Evolutionary conservation across 2,329 filamentous ascomycete genomes (phyloP).

Genomic region (Trichoderma endophyticum): DNA sequence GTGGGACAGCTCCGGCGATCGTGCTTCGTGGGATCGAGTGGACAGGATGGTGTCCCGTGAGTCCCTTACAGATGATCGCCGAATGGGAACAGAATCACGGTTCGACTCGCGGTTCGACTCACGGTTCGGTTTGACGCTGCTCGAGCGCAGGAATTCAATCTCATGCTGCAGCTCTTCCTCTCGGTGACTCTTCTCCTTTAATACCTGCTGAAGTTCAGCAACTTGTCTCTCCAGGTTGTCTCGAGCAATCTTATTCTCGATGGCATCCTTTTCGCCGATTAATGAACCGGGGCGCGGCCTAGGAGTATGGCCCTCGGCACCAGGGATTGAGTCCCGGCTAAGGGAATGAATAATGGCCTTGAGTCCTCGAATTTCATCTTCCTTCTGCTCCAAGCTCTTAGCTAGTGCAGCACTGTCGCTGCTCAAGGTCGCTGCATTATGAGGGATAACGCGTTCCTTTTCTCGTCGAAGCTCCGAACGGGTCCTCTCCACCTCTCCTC

Average conservation of each 20-base stretch:
- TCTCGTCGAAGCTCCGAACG: constrained; percentile 84
- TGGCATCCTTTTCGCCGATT: constrained; percentile 28
- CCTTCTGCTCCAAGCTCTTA: constrained; percentile 86
- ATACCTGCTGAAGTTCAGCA: constrained; percentile 67
- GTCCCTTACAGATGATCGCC: constrained; percentile 60
- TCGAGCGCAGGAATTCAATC: constrained; percentile 62
- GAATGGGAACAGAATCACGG: constrained; percentile 38
- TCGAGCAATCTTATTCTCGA: constrained; percentile 33
- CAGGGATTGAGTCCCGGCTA: constrained; percentile 68
- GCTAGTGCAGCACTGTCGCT: constrained; percentile 48
- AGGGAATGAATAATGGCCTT: constrained; percentile 98
- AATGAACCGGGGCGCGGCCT: constrained; percentile 34
- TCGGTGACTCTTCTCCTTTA: constrained; percentile 68
- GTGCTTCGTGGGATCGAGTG: constrained; percentile 48
- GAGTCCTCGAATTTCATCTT: constrained; percentile 93
- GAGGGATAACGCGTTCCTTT: constrained; percentile 65
- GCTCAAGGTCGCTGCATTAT: constrained; percentile 27
- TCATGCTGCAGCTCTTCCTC: constrained; percentile 88
- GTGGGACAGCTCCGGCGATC: constrained; percentile 46
- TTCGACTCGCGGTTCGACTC: constrained; percentile 25
- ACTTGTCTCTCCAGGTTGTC: constrained; percentile 79
- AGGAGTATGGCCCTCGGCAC: constrained; percentile 31
- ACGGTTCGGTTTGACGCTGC: constrained; percentile 28
- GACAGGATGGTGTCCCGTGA: constrained; percentile 64
- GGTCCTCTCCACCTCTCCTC: constrained; percentile 90